A percentile compares a stretch with the other conserved stretches of the same genome.
These are phyloP conservation scores for Oryza punctata DNA, from an alignment of 176 grass and related monocot genomes.

Conservation along the genomic window DNA sequence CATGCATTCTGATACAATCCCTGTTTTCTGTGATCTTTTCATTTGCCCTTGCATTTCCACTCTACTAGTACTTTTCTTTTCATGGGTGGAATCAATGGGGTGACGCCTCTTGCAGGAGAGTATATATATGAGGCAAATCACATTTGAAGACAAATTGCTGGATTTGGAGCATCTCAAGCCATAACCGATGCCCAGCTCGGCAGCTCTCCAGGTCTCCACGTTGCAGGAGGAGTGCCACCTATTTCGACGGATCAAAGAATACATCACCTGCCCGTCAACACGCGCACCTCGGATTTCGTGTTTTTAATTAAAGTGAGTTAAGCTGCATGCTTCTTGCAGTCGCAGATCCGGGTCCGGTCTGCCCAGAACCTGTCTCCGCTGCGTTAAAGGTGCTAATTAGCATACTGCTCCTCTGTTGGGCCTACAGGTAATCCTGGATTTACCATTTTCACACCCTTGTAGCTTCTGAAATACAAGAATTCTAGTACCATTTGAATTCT, in stretches of 20 bases:
- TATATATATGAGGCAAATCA: background rate
- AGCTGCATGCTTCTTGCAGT: constrained; percentile 1
- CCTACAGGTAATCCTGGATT: background rate
- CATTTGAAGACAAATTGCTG: background rate
- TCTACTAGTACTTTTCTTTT: background rate
- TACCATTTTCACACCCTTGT: background rate
- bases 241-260: constrained; percentile 22
- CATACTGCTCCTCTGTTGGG: background rate
- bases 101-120: background rate
- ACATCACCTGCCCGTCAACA: constrained; percentile 9
- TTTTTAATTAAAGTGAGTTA: background rate
- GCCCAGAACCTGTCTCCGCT: constrained; percentile 12
- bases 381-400: constrained; percentile 15
- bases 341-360: background rate
- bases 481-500: background rate
- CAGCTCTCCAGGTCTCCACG: constrained; percentile 18
- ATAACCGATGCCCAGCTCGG: constrained; percentile 5
- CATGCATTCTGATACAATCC: background rate
- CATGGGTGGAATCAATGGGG: background rate
- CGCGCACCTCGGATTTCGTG: constrained; percentile 11
- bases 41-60: background rate
- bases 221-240: constrained; percentile 11
- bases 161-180: background rate
- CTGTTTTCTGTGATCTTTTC: background rate
- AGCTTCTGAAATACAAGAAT: background rate